Evolutionary conservation across 768 basidiomycete genomes (phyloP), one percentile per base, ranked within the genome.

Genomic region (Erythrobasidium yunnanense): DNA sequence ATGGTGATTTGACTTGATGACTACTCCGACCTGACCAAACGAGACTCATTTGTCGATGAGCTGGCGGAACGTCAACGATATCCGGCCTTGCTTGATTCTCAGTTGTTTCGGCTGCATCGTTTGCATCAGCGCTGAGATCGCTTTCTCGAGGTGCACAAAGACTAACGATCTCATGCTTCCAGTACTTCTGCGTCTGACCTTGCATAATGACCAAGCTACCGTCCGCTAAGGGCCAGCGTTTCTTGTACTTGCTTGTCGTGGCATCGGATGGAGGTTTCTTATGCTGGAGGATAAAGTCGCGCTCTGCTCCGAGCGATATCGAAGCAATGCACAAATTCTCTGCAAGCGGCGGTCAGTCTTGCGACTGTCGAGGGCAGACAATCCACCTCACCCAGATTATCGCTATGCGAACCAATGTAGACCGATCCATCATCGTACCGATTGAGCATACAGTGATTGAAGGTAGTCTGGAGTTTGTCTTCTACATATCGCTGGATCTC

Each of bases 401-500:
- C 47, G 51, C 34, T 29, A 22, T 67, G 33, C 18, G 63, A 68
- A 32, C 73, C 78, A 20, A 78, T 77, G 53, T 75, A 76, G 25
- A 75, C 77, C 35, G 45, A 50, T 2, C 78, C 78, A 66, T 78
- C 73, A 67, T 77, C 76, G 67, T 80, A 80, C 23, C 71, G 63
- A 57, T 80, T 80, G 67, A 78, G 71, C 78, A 80, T 78, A 55
- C 73, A 72, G 68, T 79, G 78, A 51, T 80, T 79, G 71, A 79
- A 80, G 42, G 46, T 70, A 8, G 77, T 73, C 0, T 74, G 75
- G 5, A 79, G 69, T 23, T 56, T 68, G 2, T 62, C 58, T 50
- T 78, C 77, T 15, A 80, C 73, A 29, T 47, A 23, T 8, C 68
- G 57, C 54, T 76, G 70, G 57, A 79, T 79, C 55, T 69, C 67